Conservation (phyloP, 139 green algal species). For the Monoraphidium neglectum region DNA sequence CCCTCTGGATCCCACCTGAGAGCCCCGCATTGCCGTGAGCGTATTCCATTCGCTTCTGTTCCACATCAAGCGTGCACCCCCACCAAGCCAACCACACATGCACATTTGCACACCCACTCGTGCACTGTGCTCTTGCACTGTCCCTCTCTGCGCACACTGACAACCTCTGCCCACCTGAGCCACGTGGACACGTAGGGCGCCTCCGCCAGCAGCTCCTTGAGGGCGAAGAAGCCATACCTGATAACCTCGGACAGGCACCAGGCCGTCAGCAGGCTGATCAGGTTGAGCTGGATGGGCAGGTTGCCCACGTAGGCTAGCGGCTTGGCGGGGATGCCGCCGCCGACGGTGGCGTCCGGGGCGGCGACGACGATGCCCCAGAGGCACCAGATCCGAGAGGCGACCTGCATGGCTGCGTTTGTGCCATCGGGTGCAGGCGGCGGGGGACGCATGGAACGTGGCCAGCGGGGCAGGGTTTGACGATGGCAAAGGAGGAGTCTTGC, state of each 20-base stretch:
- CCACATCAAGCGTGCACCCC: too few species aligned
- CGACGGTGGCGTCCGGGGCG: slow-evolving; percentile 16
- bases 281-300: slow-evolving; percentile 43
- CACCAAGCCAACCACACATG: too few species aligned
- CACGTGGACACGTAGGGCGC: slow-evolving; percentile 77
- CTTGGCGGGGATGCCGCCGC: slow-evolving; percentile 12
- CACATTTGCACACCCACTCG: too few species aligned
- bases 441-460: background rate
- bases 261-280: slow-evolving; percentile 77
- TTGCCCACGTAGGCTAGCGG: background rate
- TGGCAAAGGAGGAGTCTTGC: background rate
- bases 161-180: slow-evolving; percentile 61
- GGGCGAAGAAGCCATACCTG: slow-evolving; percentile 90
- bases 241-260: slow-evolving; percentile 92
- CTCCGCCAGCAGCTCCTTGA: slow-evolving; percentile 74
- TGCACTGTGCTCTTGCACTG: too few species aligned
- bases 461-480: background rate
- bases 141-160: too few species aligned
- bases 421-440: too few species aligned
- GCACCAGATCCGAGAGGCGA: slow-evolving; percentile 82
- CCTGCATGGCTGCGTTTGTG: slow-evolving; percentile 84
- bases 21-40: too few species aligned
- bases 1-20: too few species aligned
- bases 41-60: too few species aligned
- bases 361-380: slow-evolving; percentile 84